Evolutionary conservation across 192 early-diverging fungal species (phyloP).

Genomic region (Spizellomyces sp.): DNA sequence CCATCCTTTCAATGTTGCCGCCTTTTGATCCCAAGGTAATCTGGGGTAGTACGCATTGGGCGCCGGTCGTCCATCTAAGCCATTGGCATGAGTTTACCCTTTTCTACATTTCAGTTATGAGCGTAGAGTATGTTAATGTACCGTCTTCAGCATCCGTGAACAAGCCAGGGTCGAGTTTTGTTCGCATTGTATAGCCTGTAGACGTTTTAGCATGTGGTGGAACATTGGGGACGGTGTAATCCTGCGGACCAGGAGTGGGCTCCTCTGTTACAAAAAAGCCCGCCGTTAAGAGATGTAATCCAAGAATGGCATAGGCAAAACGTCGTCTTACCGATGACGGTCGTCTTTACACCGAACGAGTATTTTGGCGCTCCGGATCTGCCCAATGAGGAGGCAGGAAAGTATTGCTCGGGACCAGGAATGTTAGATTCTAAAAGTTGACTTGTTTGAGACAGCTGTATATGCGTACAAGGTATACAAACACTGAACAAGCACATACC

Average conservation of each 20-base stretch:
- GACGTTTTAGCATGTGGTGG: slow-evolving; percentile 26
- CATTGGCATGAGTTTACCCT: too few relatives aligned
- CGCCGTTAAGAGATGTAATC: slow-evolving; percentile 13
- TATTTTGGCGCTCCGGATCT: slow-evolving; percentile 44
- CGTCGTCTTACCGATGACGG: slow-evolving; percentile 25
- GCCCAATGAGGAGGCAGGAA: slow-evolving; percentile 29
- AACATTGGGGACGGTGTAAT: slow-evolving; percentile 40
- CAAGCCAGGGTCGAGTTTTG: too few relatives aligned
- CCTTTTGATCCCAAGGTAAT: slow-evolving; percentile 39
- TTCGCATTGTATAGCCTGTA: too few relatives aligned
- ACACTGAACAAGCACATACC: background rate
- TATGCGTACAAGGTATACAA: background rate
- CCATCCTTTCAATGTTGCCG: slow-evolving; percentile 53
- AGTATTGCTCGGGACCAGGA: slow-evolving; percentile 52
- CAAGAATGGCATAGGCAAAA: background rate
- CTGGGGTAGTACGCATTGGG: slow-evolving; percentile 52
- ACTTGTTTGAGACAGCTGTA: background rate
- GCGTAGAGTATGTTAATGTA: too few relatives aligned
- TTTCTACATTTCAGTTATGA: too few relatives aligned
- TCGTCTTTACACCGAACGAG: slow-evolving; percentile 51
- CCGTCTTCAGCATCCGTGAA: too few relatives aligned
- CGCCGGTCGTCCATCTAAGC: background rate
- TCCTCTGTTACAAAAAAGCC: slow-evolving; percentile 33
- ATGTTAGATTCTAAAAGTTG: slow-evolving; percentile 25
- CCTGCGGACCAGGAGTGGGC: slow-evolving; percentile 49